phyloP scores from a whole-genome alignment of 306 rosid genomes.

The Biancaea sappan region DNA sequence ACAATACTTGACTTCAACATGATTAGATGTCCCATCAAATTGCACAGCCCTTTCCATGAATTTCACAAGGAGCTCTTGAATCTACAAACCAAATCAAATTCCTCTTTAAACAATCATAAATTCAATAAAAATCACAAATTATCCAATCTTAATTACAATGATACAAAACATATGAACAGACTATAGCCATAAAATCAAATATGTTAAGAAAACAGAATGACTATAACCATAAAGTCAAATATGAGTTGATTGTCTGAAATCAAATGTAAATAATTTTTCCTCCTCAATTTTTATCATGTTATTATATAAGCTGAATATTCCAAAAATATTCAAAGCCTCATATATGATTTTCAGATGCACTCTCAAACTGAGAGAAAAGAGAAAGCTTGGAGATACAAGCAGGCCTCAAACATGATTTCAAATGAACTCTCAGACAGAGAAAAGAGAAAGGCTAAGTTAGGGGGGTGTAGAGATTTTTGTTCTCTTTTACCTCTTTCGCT shows the following conservation, averaged over 20 bases:
- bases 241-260: not conserved
- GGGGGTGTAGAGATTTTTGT: no score
- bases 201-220: not conserved
- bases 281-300: slow-evolving; percentile 4
- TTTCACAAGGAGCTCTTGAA: slow-evolving; percentile 86
- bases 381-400: not conserved
- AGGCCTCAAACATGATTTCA: no score
- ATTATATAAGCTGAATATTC: not conserved
- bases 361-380: slow-evolving; percentile 12
- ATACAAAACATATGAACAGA: slow-evolving; percentile 19
- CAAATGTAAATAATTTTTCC: not conserved
- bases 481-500: no score
- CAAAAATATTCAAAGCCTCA: slow-evolving; percentile 2
- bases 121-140: slow-evolving; percentile 61
- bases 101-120: slow-evolving; percentile 82
- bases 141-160: slow-evolving; percentile 16
- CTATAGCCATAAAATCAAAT: slow-evolving; percentile 6
- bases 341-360: no score
- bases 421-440: no score
- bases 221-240: not conserved
- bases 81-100: slow-evolving; percentile 92
- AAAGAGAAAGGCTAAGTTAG: no score
- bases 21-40: slow-evolving; percentile 60
- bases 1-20: slow-evolving; percentile 57
- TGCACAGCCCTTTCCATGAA: slow-evolving; percentile 75